A percentile compares a stretch with the other conserved stretches of the same genome.
phyloP scores from a whole-genome alignment of 371 early-diverging fungal species.

The Mortierella sp. region DNA sequence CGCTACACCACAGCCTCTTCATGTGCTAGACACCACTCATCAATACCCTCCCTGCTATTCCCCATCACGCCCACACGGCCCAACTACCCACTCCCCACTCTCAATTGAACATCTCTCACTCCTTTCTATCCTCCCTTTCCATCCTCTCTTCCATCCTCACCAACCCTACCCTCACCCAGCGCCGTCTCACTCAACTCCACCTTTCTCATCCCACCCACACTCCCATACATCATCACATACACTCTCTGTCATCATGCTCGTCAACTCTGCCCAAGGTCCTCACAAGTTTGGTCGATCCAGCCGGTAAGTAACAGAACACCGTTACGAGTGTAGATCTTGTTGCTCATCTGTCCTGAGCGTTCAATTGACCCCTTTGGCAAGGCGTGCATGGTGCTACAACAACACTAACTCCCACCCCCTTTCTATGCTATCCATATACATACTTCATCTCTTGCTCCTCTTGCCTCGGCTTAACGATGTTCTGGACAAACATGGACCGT shows the following conservation, averaged over 20 bases:
- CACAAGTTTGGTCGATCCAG: slow-evolving; percentile 24
- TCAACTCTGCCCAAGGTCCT: slow-evolving; percentile 30
- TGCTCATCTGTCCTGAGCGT: not conserved
- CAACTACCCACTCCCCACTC: no score
- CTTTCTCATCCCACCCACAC: not conserved
- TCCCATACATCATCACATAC: not conserved
- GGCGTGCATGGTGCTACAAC: slow-evolving; percentile 8
- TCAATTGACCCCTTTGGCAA: not conserved
- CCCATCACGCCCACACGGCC: no score
- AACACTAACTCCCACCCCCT: slow-evolving; percentile 6
- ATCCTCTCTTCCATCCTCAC: not conserved
- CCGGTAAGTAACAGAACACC: slow-evolving; percentile 24
- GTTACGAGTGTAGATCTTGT: not conserved
- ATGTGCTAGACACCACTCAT: no score
- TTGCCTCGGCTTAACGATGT: not conserved
- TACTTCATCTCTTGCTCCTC: not conserved
- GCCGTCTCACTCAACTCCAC: not conserved
- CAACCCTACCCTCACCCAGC: not conserved
- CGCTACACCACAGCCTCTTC: no score
- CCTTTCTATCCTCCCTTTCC: not conserved
- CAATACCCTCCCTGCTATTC: no score
- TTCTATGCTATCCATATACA: not conserved
- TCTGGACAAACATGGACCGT: not conserved
- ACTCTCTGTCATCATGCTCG: slow-evolving; percentile 17
- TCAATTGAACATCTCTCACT: no score